phyloP scores from a whole-genome alignment of 768 basidiomycete species.

The Termitomyces sp. region DNA sequence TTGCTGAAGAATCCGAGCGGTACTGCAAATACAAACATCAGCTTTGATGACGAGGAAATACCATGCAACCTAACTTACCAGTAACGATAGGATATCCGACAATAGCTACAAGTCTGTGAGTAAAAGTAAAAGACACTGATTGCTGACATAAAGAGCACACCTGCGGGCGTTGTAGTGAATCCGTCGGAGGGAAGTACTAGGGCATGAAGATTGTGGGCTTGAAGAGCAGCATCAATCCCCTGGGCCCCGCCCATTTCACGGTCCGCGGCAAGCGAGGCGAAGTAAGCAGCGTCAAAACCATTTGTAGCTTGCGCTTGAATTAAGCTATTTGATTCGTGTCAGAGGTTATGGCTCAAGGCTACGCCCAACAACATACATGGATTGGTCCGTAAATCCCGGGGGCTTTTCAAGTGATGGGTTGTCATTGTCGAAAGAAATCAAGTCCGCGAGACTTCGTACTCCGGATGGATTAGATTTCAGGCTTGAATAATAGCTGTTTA shows the following conservation, averaged over 20 bases:
- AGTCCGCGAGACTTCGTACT: conserved; percentile 46
- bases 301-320: conserved; percentile 32
- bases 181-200: conserved; percentile 42
- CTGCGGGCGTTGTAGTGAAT: conserved; percentile 33
- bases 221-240: conserved; percentile 50
- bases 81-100: conserved; percentile 65
- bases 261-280: conserved; percentile 37
- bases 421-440: conserved; percentile 52
- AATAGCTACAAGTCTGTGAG: conserved; percentile 32
- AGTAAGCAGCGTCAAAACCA: conserved; percentile 38
- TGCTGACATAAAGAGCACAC: conserved; percentile 12
- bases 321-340: conserved; percentile 20
- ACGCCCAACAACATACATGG: conserved; percentile 20
- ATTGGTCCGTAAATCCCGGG: conserved; percentile 30
- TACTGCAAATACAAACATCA: conserved; percentile 24
- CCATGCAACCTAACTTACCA: conserved; percentile 26
- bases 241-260: conserved; percentile 41
- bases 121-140: not conserved
- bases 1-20: conserved; percentile 57
- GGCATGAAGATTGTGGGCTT: conserved; percentile 42
- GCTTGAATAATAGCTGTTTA: conserved; percentile 41
- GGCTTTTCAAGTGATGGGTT: conserved; percentile 47
- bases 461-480: conserved; percentile 51
- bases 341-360: too few relatives aligned
- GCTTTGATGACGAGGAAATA: not conserved